These are phyloP conservation scores for Colletotrichum liriopes DNA, from an alignment of 2,329 filamentous ascomycete genomes.

Conservation along the genomic window DNA sequence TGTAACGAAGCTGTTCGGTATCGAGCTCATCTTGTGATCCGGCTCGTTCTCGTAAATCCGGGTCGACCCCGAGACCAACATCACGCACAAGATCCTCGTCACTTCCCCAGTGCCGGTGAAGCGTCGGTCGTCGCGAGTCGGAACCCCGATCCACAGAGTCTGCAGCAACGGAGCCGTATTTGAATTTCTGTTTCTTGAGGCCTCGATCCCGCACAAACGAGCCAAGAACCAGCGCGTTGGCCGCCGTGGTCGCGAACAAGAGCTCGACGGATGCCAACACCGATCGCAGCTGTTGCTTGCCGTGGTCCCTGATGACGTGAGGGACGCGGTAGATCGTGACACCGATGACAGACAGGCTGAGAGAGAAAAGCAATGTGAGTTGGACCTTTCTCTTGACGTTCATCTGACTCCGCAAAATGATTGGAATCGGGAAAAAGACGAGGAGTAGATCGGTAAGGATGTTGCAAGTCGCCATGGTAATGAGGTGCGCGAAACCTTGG, in stretches of 20 bases:
- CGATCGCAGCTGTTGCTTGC: constrained; percentile 88
- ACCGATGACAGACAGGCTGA: constrained; percentile 84
- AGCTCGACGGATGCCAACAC: constrained; percentile 93
- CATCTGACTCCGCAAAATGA: constrained; percentile 87
- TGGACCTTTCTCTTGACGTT: constrained; percentile 83
- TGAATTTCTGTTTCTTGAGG: constrained; percentile 90
- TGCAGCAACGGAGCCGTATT: constrained; percentile 71
- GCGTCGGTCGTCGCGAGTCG: constrained; percentile 61
- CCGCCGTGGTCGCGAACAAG: constrained; percentile 87
- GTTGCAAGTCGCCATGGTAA: constrained; percentile 92
- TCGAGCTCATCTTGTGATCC: constrained; percentile 42
- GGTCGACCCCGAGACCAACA: constrained; percentile 78
- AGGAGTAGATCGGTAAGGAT: constrained; percentile 91
- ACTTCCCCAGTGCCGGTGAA: constrained; percentile 84
- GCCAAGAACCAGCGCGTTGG: constrained; percentile 91
- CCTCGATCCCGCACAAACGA: constrained; percentile 94
- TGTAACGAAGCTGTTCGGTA: constrained; percentile 49
- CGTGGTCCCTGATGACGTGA: constrained; percentile 78
- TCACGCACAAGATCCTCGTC: constrained; percentile 91
- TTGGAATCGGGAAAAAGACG: constrained; percentile 89
- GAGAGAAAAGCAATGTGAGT: constrained; percentile 84
- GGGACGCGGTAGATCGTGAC: constrained; percentile 88
- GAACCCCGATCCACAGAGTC: constrained; percentile 73
- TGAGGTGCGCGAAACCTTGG: constrained; percentile 87
- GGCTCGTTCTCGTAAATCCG: constrained; percentile 62